phyloP scores from a whole-genome alignment of 192 early-diverging fungal genomes.

The Fimicolochytrium jonesii region DNA sequence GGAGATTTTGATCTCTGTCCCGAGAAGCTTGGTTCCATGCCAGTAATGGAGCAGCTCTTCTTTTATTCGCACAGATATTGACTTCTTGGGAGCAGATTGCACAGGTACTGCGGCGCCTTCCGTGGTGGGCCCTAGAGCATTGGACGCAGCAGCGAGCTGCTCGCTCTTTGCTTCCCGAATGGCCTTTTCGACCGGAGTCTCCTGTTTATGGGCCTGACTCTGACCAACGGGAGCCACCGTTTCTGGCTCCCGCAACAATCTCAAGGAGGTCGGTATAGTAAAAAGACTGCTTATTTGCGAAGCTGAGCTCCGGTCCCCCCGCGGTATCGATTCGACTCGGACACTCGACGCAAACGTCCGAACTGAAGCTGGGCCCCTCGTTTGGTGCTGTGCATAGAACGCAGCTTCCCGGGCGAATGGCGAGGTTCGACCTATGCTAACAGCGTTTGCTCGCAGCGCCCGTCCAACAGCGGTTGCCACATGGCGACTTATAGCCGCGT shows the following conservation, averaged over 20 bases:
- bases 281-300: not conserved
- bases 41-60: conserved; percentile 87
- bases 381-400: too few relatives aligned
- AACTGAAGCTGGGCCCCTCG: too few relatives aligned
- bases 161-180: conserved; percentile 44
- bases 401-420: too few relatives aligned
- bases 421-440: too few relatives aligned
- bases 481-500: too few relatives aligned
- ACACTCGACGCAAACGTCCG: too few relatives aligned
- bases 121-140: conserved; percentile 7
- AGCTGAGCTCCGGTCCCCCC: not conserved
- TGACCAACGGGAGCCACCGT: not conserved
- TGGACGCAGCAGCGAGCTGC: conserved; percentile 21
- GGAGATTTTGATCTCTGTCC: conserved; percentile 83
- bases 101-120: conserved; percentile 1
- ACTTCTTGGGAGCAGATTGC: conserved; percentile 32
- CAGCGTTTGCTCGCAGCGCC: too few relatives aligned
- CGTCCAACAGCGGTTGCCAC: too few relatives aligned
- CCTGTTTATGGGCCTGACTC: too few relatives aligned
- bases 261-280: not conserved
- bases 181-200: conserved; percentile 40
- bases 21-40: conserved; percentile 88
- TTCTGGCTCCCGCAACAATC: not conserved
- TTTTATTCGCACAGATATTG: conserved; percentile 61
- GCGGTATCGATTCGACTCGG: too few relatives aligned